These are phyloP conservation scores for Plasmodium malariae DNA, from an alignment of 169 alveolate species.

Conservation along the genomic window DNA sequence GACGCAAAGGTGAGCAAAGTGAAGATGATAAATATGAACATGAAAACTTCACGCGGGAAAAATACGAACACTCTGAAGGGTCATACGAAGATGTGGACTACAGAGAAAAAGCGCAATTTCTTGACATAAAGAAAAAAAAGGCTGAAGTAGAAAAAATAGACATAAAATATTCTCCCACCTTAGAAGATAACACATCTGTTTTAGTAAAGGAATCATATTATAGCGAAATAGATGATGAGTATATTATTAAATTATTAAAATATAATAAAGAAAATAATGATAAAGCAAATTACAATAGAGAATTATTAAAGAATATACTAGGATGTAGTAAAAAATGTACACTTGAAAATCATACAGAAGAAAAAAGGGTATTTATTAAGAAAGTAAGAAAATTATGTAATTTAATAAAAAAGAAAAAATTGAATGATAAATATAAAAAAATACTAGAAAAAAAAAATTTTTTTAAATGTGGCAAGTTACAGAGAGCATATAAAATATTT, in stretches of 20 bases:
- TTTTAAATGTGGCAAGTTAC: slow-evolving; percentile 53
- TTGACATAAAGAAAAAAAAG: too few relatives aligned
- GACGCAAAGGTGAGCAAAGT: neutral
- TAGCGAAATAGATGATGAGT: slow-evolving; percentile 6
- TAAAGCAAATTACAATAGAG: slow-evolving; percentile 12
- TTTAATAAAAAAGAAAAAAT: slow-evolving; percentile 60
- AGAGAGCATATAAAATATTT: slow-evolving; percentile 64
- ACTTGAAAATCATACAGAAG: slow-evolving; percentile 33
- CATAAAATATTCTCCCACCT: neutral
- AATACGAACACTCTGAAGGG: slow-evolving; percentile 1
- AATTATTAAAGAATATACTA: slow-evolving; percentile 18
- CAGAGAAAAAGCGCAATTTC: neutral
- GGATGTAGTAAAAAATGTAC: slow-evolving; percentile 23
- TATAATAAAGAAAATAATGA: slow-evolving; percentile 4
- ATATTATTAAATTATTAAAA: slow-evolving; percentile 33
- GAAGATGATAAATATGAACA: neutral
- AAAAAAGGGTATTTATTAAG: slow-evolving; percentile 41
- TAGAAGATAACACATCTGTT: neutral
- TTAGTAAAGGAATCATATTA: neutral
- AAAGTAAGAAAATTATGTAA: slow-evolving; percentile 44
- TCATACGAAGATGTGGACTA: neutral
- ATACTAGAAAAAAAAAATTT: slow-evolving; percentile 4
- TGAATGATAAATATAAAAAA: slow-evolving; percentile 37
- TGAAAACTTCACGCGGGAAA: too few relatives aligned
- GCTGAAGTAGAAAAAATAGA: neutral